A percentile compares a stretch with the other conserved stretches of the same genome.
These are phyloP conservation scores for Primulina tabacum DNA, from an alignment of 257 asterid genomes.

Conservation along the genomic window DNA sequence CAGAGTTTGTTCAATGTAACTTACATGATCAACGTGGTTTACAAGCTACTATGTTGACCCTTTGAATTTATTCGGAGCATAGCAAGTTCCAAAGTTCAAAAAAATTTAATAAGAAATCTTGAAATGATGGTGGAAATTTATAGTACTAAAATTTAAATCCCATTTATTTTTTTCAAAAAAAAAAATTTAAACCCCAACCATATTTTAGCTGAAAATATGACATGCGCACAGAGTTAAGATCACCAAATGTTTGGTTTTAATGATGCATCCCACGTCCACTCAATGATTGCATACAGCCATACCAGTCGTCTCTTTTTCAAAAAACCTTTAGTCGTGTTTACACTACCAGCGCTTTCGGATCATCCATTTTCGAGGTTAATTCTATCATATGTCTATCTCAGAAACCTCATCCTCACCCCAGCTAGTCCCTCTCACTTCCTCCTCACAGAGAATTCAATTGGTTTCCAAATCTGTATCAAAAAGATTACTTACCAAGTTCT, in stretches of 20 bases:
- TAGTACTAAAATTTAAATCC: too few relatives aligned
- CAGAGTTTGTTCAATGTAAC: too few relatives aligned
- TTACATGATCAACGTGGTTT: too few relatives aligned
- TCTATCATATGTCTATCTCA: background rate
- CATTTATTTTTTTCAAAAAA: too few relatives aligned
- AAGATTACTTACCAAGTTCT: conserved; percentile 54
- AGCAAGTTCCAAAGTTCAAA: too few relatives aligned
- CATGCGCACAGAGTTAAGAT: background rate
- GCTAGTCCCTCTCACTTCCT: background rate
- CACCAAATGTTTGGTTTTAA: background rate
- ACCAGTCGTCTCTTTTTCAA: background rate
- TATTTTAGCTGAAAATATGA: background rate
- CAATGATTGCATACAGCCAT: background rate
- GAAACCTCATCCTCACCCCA: conserved; percentile 42
- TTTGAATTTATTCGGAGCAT: too few relatives aligned
- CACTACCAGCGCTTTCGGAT: too few relatives aligned
- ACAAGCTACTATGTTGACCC: too few relatives aligned
- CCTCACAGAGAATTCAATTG: conserved; percentile 42
- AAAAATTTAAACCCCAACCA: too few relatives aligned
- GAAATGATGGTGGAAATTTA: too few relatives aligned
- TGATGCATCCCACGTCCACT: background rate
- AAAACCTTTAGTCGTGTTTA: background rate
- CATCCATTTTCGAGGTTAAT: background rate
- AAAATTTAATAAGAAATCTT: too few relatives aligned
- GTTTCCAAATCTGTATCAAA: conserved; percentile 75